Conservation (phyloP, 2,329 filamentous ascomycete species). For the Neofusicoccum sp. region DNA sequence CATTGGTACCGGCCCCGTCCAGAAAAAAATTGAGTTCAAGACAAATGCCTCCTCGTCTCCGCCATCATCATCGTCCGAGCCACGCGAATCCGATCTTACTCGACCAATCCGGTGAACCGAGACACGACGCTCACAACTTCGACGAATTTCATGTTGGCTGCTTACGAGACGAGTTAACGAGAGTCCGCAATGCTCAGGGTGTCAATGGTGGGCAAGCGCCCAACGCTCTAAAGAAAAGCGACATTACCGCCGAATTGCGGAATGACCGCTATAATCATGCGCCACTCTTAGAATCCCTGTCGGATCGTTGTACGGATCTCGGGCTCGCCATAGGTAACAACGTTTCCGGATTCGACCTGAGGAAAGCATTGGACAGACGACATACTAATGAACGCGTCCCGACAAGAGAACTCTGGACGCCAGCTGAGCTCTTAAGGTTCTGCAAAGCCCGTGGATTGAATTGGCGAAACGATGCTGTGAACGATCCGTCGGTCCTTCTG, state of each 20-base stretch:
- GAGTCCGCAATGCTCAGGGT: too few relatives aligned
- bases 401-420: background rate
- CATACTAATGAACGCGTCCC: background rate
- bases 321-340: background rate
- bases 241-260: background rate
- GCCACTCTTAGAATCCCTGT: background rate
- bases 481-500: background rate
- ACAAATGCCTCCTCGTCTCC: too few relatives aligned
- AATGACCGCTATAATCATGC: background rate
- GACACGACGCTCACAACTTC: too few relatives aligned
- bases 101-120: too few relatives aligned
- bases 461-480: too few relatives aligned
- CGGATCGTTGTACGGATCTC: background rate
- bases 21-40: too few relatives aligned
- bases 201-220: too few relatives aligned
- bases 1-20: too few relatives aligned
- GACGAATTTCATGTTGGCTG: too few relatives aligned
- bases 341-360: background rate
- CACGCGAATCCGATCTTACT: too few relatives aligned
- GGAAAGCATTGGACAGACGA: background rate
- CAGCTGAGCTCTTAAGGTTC: background rate
- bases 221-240: background rate
- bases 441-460: background rate
- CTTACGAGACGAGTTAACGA: too few relatives aligned
- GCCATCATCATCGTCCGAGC: too few relatives aligned